Evolutionary conservation across 2,329 filamentous ascomycete species (phyloP).

Genomic region (Dactylellina drechsleri): DNA sequence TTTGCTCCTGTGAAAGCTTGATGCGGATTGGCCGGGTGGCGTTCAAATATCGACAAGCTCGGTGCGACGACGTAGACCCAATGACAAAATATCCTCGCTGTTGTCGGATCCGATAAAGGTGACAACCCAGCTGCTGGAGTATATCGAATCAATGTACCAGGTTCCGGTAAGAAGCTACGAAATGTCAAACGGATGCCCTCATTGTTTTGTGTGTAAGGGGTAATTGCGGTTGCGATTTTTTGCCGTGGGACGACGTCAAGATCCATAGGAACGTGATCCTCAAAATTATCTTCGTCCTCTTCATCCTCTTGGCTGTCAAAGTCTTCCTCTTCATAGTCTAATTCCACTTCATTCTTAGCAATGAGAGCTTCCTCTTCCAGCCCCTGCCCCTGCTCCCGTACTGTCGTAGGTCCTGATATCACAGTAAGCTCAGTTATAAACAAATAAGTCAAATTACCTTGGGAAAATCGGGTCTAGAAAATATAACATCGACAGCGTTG

Average conservation of each 20-base stretch:
- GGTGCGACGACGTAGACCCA: constrained; percentile 90
- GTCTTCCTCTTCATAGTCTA: constrained; percentile 57
- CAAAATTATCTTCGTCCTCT: constrained; percentile 60
- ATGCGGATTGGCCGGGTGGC: constrained; percentile 76
- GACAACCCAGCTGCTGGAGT: constrained; percentile 71
- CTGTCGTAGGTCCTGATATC: constrained; percentile 55
- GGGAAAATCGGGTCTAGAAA: constrained; percentile 38
- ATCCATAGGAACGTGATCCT: constrained; percentile 59
- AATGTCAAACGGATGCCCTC: constrained; percentile 65
- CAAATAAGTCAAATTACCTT: constrained; percentile 38
- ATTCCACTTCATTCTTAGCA: constrained; percentile 64
- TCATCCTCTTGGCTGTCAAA: constrained; percentile 68
- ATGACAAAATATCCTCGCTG: constrained; percentile 85
- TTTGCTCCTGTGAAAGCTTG: constrained; percentile 57
- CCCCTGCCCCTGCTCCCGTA: constrained; percentile 56
- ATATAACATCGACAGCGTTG: constrained; percentile 36
- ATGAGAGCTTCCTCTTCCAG: constrained; percentile 15
- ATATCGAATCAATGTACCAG: constrained; percentile 71
- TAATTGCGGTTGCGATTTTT: constrained; percentile 60
- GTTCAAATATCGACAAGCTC: constrained; percentile 85
- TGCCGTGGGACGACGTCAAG: constrained; percentile 61
- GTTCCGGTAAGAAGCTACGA: constrained; percentile 65
- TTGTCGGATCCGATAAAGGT: constrained; percentile 81
- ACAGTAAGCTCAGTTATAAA: constrained; percentile 54
- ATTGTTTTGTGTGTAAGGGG: constrained; percentile 65